These are phyloP conservation scores for Jacaranda copaia DNA, from an alignment of 257 asterid genomes.

Conservation along the genomic window DNA sequence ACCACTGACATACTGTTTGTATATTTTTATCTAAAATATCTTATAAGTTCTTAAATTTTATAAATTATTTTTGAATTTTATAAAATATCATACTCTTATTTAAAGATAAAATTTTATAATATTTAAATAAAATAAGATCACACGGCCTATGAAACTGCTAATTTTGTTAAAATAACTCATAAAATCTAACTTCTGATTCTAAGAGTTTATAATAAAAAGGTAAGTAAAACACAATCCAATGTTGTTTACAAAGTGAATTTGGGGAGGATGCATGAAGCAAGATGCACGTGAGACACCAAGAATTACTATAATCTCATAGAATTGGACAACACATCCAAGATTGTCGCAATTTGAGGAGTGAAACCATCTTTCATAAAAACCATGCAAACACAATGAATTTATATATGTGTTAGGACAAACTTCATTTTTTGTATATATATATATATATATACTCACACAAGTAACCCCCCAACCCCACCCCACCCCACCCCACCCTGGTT, in stretches of 20 bases:
- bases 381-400: slow-evolving; percentile 41
- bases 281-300: slow-evolving; percentile 25
- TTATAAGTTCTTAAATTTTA: no score
- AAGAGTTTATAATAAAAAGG: not conserved
- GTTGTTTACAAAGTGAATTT: not conserved
- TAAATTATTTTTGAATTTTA: no score
- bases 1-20: no score
- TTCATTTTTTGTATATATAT: no score
- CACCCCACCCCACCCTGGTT: not conserved
- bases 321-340: slow-evolving; percentile 20
- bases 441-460: no score
- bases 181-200: no score
- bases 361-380: slow-evolving; percentile 40
- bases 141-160: no score
- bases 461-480: not conserved
- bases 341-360: slow-evolving; percentile 40
- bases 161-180: no score
- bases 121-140: no score
- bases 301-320: slow-evolving; percentile 1
- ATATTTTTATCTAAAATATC: no score
- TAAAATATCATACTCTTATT: no score
- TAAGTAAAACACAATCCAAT: not conserved
- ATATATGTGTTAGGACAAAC: not conserved
- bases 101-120: no score
- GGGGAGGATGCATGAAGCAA: not conserved